Evolutionary conservation across 1,284 basidiomycete genomes (phyloP), one percentile per base, ranked within the genome.

Genomic region (Ceratobasidium theobromae): DNA sequence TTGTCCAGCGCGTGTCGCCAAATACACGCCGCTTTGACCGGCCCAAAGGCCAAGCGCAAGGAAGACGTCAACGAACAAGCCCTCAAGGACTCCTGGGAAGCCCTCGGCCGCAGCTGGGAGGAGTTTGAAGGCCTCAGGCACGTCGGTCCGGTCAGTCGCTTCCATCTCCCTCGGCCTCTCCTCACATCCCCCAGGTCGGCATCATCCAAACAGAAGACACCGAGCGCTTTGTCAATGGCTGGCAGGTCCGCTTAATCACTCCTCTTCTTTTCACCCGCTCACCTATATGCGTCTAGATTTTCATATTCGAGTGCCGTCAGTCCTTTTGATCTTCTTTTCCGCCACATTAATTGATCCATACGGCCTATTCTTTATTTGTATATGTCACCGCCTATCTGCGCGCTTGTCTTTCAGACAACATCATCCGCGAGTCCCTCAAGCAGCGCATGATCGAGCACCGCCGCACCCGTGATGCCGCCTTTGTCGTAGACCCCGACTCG

Each of bases 291-390:
- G 51, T 65, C 54, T 69, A 89, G 87, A 83, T 93, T 73, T 85
- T 86, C 76, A 81, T 92, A 73, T 87, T 90, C 74, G 84, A 92
- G 79, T 89, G 86, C 73, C 83, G 88, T 91, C 75, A 80, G 88
- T 83, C 32, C 49, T 84, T 87, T 72, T 81, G 84, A 41, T 11
- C n/a, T 14, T 28, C 30, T 6, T n/a, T 21, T 45, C 43, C 6
- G 18, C 43, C 18, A 21, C 43, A 21, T n/a, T 45, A 8, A 45
- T 11, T n/a, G 9, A 32, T 38, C 57, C 12, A 25, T 52, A 41
- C 32, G 27, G 30, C 60, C 48, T 25, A 32, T 48, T 18, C 32
- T 45, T 32, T 38, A 8, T 38, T 38, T 38, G 35, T 38, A 38
- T 38, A 38, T 38, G 35, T 38, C 9, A 8, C 35, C 35, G 35